Conservation (phyloP, 179 eudicot genomes). For the Spinacia oleracea region DNA sequence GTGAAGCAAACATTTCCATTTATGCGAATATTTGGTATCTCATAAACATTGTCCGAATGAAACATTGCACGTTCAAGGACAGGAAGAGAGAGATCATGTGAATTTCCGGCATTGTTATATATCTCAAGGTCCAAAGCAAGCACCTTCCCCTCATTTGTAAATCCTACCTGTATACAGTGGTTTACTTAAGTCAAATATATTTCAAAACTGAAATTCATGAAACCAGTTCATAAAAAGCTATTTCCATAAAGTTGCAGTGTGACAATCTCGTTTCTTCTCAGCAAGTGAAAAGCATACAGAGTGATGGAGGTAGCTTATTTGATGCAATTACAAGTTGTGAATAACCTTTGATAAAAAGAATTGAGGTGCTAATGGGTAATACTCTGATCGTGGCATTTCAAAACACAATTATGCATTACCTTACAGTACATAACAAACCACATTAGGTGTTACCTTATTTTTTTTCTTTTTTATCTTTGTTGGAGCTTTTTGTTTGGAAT, state of each 20-base stretch:
- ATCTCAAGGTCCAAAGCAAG: conserved; percentile 92
- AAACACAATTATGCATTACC: not conserved
- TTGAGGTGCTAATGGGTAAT: not conserved
- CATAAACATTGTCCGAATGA: conserved; percentile 93
- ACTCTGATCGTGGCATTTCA: not conserved
- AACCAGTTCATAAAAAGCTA: not conserved
- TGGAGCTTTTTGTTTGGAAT: not conserved
- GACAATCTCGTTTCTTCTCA: not conserved
- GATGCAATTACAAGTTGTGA: not conserved
- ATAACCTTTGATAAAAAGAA: not conserved
- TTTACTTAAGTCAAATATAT: not conserved
- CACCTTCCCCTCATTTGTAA: conserved; percentile 80
- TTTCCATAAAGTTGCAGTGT: not conserved
- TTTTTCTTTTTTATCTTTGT: too few relatives aligned
- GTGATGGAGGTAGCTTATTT: not conserved
- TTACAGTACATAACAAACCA: not conserved
- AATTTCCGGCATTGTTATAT: conserved; percentile 92
- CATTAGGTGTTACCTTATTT: not conserved
- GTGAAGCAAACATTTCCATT: conserved; percentile 93
- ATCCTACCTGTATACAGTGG: conserved; percentile 69
- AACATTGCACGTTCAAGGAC: conserved; percentile 98
- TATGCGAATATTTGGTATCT: conserved; percentile 77
- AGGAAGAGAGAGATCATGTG: conserved; percentile 86
- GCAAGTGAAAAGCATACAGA: not conserved
- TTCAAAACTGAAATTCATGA: not conserved